Conservation (phyloP, 805 yeast species). For the Komagataella phaffii region DNA sequence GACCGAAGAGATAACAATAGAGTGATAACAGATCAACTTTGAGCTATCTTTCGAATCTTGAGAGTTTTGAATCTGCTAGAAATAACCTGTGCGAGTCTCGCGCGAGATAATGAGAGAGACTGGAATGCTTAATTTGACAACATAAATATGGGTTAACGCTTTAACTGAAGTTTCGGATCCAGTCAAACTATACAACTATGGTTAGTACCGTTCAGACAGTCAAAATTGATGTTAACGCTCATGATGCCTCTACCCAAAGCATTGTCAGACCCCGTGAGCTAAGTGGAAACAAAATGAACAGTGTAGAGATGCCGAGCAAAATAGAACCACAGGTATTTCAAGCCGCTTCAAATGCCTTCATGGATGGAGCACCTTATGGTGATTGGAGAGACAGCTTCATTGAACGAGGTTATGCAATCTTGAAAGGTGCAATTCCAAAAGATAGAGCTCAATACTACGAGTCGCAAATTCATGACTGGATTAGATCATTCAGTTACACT, state of each 20-base stretch:
- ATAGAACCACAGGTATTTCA: not conserved
- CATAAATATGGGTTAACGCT: not conserved
- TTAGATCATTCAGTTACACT: constrained; percentile 9
- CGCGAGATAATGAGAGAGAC: not conserved
- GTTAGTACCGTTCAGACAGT: not conserved
- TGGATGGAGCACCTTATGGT: constrained; percentile 3
- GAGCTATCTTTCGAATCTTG: not conserved
- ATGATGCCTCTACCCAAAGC: not conserved
- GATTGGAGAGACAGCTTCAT: constrained; percentile 19
- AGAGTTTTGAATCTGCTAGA: too few relatives aligned
- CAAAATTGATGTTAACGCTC: not conserved
- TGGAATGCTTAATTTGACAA: not conserved
- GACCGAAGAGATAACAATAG: not conserved
- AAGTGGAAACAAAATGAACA: not conserved
- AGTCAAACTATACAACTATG: not conserved
- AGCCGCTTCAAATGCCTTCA: not conserved
- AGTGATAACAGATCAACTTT: not conserved
- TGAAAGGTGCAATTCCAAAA: constrained; percentile 14
- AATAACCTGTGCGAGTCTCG: not conserved
- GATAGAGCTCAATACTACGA: constrained; percentile 13
- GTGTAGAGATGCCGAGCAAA: not conserved
- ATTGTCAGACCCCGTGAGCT: not conserved
- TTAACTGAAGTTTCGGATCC: not conserved
- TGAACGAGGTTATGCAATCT: constrained; percentile 17
- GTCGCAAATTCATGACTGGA: constrained; percentile 11